Evolutionary conservation across 2,329 filamentous ascomycete species (phyloP).

Genomic region (Talaromyces sp.): DNA sequence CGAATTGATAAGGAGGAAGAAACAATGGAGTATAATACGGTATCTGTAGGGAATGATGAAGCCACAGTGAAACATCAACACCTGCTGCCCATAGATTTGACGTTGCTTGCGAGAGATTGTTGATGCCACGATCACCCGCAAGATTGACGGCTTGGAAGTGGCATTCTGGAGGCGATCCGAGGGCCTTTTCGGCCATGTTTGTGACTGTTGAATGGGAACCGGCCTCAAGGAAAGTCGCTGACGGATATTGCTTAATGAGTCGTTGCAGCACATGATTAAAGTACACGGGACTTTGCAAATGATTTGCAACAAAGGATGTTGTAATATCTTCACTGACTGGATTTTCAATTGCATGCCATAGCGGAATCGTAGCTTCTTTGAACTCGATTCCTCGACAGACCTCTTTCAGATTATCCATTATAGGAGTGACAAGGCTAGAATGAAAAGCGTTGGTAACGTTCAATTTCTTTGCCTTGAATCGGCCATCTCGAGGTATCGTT

Average conservation of each 20-base stretch:
- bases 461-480: neutral
- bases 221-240: neutral
- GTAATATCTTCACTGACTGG: neutral
- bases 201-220: neutral
- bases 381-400: neutral
- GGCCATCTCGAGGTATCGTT: neutral
- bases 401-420: neutral
- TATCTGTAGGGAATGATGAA: slow-evolving; percentile 27
- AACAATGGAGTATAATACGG: neutral
- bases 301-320: neutral
- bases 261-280: neutral
- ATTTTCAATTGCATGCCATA: neutral
- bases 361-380: neutral
- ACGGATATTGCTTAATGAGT: neutral
- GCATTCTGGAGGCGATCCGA: neutral
- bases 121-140: neutral
- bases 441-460: neutral
- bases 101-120: slow-evolving; percentile 35
- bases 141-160: neutral
- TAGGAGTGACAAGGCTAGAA: neutral
- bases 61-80: slow-evolving; percentile 31
- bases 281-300: neutral
- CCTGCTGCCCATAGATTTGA: slow-evolving; percentile 30
- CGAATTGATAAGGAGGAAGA: neutral
- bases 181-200: neutral